Conservation (phyloP, 495 filamentous ascomycete species). For the Tirmania nivea region DNA sequence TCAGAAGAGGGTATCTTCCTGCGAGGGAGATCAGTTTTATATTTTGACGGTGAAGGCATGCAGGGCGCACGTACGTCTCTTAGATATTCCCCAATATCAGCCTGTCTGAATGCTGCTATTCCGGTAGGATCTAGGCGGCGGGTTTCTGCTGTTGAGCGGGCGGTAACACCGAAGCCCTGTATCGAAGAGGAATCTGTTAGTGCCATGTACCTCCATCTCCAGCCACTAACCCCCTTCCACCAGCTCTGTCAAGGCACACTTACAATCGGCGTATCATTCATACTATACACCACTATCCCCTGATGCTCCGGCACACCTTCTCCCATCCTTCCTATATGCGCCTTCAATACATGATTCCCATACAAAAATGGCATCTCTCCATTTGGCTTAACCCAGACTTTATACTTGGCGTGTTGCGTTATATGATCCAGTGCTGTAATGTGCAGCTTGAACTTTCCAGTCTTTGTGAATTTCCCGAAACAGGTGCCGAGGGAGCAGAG, state of each 20-base stretch:
- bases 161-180: conserved; percentile 63
- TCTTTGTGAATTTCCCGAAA: conserved; percentile 79
- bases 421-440: conserved; percentile 71
- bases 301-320: conserved; percentile 71
- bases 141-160: conserved; percentile 60
- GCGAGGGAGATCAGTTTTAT: not conserved
- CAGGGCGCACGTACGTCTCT: conserved; percentile 34
- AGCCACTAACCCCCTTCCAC: not conserved
- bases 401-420: conserved; percentile 71
- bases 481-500: conserved; percentile 73
- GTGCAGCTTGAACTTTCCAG: conserved; percentile 67
- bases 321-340: conserved; percentile 70
- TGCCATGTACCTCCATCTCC: not conserved
- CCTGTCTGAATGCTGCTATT: conserved; percentile 63
- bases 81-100: conserved; percentile 80
- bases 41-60: not conserved
- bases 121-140: conserved; percentile 70
- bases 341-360: conserved; percentile 72
- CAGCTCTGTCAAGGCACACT: conserved; percentile 8
- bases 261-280: conserved; percentile 55
- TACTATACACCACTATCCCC: conserved; percentile 51
- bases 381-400: conserved; percentile 87
- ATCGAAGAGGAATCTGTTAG: not conserved
- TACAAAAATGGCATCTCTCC: conserved; percentile 91
- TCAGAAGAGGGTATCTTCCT: conserved; percentile 1